These are phyloP conservation scores for Phaffomyces opuntiae DNA, from an alignment of 805 yeast genomes.

Conservation along the genomic window DNA sequence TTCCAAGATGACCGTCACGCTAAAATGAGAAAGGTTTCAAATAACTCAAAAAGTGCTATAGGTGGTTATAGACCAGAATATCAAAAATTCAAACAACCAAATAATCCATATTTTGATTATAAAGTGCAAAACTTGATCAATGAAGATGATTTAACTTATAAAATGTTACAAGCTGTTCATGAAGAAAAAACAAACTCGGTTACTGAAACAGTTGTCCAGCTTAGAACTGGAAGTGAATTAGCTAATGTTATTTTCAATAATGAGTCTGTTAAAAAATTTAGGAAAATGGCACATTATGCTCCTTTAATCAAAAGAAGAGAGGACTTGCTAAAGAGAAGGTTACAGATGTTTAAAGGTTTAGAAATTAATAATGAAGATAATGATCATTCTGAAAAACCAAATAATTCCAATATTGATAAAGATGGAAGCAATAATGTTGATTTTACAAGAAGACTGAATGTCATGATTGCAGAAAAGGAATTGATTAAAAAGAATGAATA, in stretches of 20 bases:
- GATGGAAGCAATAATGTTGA: constrained; percentile 2
- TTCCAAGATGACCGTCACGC: too few relatives aligned
- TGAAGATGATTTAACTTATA: constrained; percentile 2
- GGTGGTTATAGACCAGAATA: neutral
- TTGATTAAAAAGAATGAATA: neutral
- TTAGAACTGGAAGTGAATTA: constrained; percentile 2
- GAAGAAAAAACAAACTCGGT: neutral
- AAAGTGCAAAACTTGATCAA: constrained; percentile 1
- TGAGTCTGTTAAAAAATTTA: constrained; percentile 5
- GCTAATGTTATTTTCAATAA: constrained; percentile 1
- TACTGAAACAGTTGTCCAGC: neutral
- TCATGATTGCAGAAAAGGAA: constrained; percentile 7
- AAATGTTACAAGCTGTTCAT: neutral
- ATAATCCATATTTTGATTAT: neutral
- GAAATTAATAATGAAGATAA: neutral
- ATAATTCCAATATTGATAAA: too few relatives aligned
- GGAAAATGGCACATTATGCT: constrained; percentile 6
- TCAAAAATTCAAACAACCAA: neutral
- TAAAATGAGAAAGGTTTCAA: too few relatives aligned
- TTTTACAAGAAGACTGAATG: constrained; percentile 7
- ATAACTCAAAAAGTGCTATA: neutral
- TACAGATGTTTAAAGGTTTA: constrained; percentile 3
- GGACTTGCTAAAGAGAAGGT: constrained; percentile 10
- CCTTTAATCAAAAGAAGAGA: constrained; percentile 1
- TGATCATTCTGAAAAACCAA: too few relatives aligned